Conservation (phyloP, 495 filamentous ascomycete species). For the Hypomontagnella monticulosa region DNA sequence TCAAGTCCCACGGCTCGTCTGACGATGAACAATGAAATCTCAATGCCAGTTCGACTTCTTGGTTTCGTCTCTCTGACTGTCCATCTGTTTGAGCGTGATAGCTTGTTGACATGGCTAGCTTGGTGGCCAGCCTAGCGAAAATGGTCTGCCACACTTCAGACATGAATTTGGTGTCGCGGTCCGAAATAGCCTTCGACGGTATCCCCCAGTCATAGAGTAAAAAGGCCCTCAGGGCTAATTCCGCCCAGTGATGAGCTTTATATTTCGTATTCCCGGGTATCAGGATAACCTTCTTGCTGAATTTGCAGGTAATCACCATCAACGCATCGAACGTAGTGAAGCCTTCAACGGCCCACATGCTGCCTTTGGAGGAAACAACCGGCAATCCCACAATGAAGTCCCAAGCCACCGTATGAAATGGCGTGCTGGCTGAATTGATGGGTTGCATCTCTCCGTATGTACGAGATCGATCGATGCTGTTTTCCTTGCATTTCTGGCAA, state of each 20-base stretch:
- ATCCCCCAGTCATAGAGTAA: not conserved
- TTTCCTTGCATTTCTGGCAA: conserved; percentile 1
- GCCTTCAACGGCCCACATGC: not conserved
- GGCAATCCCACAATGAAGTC: conserved; percentile 9
- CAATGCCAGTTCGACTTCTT: no score
- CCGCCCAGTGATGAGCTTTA: not conserved
- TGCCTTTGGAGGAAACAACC: not conserved
- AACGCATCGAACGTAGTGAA: not conserved
- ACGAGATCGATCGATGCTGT: not conserved
- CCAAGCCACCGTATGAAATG: not conserved
- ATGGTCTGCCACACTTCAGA: not conserved
- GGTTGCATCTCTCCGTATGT: not conserved
- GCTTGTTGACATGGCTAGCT: no score
- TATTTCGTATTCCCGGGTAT: not conserved
- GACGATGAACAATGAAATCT: no score
- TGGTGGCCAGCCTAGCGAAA: not conserved
- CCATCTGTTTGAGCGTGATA: no score
- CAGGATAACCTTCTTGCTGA: not conserved
- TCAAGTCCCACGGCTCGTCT: no score
- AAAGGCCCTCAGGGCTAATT: not conserved
- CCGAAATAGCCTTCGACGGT: not conserved
- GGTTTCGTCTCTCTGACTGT: no score
- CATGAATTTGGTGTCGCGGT: not conserved
- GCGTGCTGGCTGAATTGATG: not conserved
- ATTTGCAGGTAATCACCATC: conserved; percentile 1